Evolutionary conservation across 1,284 basidiomycete genomes (phyloP).

Genomic region (Coniferiporia weirii): DNA sequence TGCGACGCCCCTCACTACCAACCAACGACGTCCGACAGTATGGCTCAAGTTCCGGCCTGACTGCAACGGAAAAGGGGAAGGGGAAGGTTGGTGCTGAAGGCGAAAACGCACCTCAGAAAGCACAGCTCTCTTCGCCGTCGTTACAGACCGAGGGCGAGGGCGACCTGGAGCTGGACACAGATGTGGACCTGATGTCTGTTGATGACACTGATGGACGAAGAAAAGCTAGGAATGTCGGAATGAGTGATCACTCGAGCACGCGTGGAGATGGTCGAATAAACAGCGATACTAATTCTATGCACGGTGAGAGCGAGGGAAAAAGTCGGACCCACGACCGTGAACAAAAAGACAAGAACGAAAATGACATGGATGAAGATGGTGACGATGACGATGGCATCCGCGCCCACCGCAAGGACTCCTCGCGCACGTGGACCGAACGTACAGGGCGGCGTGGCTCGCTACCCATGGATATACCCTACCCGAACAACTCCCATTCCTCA

Average conservation of each 20-base stretch:
- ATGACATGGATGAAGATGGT: constrained; percentile 12
- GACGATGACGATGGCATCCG: background rate
- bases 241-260: constrained; percentile 9
- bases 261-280: constrained; percentile 2
- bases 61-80: constrained; percentile 11
- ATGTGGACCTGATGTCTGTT: constrained; percentile 28
- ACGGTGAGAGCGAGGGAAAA: constrained; percentile 7
- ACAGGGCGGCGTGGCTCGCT: constrained; percentile 15
- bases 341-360: background rate
- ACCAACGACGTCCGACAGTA: constrained; percentile 26
- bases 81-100: background rate
- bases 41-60: background rate
- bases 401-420: too few species aligned
- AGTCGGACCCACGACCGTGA: background rate
- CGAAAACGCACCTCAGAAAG: background rate
- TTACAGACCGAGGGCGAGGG: constrained; percentile 23
- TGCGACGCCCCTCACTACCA: constrained; percentile 40
- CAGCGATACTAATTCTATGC: constrained; percentile 13
- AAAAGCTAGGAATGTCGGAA: constrained; percentile 4
- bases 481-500: constrained; percentile 4
- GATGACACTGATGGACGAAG: constrained; percentile 13
- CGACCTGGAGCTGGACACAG: constrained; percentile 33
- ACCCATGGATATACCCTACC: constrained; percentile 14
- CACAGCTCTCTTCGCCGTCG: constrained; percentile 9
- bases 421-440: background rate